These are phyloP conservation scores for Daedaleopsis sinensis DNA, from an alignment of 768 basidiomycete species.

Conservation along the genomic window DNA sequence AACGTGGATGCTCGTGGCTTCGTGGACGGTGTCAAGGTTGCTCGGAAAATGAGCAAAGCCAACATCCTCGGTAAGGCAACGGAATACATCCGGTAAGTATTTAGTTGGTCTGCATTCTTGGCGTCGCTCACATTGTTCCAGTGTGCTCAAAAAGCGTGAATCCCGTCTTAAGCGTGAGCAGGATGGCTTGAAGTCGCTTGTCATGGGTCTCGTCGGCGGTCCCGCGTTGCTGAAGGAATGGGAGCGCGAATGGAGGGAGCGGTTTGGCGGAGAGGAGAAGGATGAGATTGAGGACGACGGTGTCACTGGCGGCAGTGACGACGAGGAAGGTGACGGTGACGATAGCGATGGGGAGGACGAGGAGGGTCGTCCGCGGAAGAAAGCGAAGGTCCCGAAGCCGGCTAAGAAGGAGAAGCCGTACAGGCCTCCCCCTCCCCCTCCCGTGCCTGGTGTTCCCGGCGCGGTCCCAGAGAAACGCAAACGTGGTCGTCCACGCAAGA, in stretches of 20 bases:
- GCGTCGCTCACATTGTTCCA: conserved; percentile 27
- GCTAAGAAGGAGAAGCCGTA: conserved; percentile 46
- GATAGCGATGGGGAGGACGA: conserved; percentile 42
- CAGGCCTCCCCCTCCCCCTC: conserved; percentile 36
- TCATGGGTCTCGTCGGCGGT: conserved; percentile 75
- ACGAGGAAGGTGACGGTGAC: conserved; percentile 57
- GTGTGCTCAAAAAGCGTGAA: conserved; percentile 83
- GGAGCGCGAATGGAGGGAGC: conserved; percentile 73
- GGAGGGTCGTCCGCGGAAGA: conserved; percentile 64
- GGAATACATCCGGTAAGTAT: conserved; percentile 74
- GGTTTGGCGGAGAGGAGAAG: conserved; percentile 75
- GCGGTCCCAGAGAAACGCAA: conserved; percentile 76
- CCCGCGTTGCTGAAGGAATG: conserved; percentile 71
- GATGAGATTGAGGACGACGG: conserved; percentile 55
- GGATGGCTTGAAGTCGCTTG: conserved; percentile 68
- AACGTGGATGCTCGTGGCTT: conserved; percentile 83
- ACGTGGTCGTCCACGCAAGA: conserved; percentile 81
- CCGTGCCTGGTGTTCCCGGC: conserved; percentile 35
- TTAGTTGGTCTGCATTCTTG: background rate
- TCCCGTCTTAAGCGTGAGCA: conserved; percentile 71
- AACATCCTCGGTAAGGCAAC: conserved; percentile 89
- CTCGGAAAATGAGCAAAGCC: conserved; percentile 89
- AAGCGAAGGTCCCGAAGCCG: conserved; percentile 50
- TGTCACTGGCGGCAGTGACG: conserved; percentile 45
- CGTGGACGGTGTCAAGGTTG: conserved; percentile 91